A percentile compares a stretch with the other conserved stretches of the same genome.
Evolutionary conservation across 2,329 filamentous ascomycete species (phyloP).

Genomic region (Chaetomium strumarium): DNA sequence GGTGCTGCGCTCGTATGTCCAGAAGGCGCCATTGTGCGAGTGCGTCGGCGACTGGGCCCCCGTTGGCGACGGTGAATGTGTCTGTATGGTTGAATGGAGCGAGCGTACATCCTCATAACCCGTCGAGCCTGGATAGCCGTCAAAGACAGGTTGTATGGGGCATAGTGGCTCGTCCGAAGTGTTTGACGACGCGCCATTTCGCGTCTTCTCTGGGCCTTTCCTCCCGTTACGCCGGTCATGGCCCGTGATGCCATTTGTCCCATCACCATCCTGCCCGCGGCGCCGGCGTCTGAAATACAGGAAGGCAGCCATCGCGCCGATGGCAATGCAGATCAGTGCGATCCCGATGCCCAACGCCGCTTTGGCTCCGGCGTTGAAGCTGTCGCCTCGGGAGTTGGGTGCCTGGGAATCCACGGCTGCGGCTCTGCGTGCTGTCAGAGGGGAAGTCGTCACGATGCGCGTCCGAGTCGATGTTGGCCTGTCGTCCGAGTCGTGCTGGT

Average conservation of each 20-base stretch:
- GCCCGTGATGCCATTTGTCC: slow-evolving; percentile 16
- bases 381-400: slow-evolving; percentile 11
- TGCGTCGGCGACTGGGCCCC: slow-evolving; percentile 21
- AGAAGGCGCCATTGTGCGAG: slow-evolving; percentile 15
- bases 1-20: slow-evolving; percentile 18
- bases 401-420: slow-evolving; percentile 10
- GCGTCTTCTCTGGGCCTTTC: slow-evolving; percentile 21
- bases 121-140: slow-evolving; percentile 26
- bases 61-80: slow-evolving; percentile 19
- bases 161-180: slow-evolving; percentile 23
- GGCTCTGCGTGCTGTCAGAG: slow-evolving; percentile 2
- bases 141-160: slow-evolving; percentile 25
- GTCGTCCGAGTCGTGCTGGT: slow-evolving; percentile 5
- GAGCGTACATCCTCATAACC: slow-evolving; percentile 27
- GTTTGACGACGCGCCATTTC: slow-evolving; percentile 14
- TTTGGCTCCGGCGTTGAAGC: slow-evolving; percentile 23
- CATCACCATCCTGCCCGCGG: slow-evolving; percentile 13
- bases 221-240: slow-evolving; percentile 17
- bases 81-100: slow-evolving; percentile 18
- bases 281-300: slow-evolving; percentile 24
- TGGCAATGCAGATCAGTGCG: slow-evolving; percentile 16
- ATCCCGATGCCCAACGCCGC: slow-evolving; percentile 24
- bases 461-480: slow-evolving; percentile 1
- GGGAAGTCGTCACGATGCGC: not conserved
- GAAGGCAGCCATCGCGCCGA: slow-evolving; percentile 24